phyloP scores from a whole-genome alignment of 176 grass and related monocot species.

The Carex kokanica region DNA sequence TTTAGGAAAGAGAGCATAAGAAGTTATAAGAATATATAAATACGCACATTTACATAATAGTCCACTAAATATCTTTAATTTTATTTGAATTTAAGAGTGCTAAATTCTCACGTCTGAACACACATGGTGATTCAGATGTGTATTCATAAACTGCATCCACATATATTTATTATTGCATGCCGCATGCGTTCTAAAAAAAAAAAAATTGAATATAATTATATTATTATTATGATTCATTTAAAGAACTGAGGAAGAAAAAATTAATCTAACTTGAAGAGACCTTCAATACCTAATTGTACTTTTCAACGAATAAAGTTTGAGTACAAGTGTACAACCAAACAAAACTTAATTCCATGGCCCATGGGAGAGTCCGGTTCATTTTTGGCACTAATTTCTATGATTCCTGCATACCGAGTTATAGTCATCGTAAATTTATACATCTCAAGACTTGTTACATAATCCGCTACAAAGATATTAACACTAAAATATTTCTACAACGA shows the following conservation, averaged over 20 bases:
- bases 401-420: not conserved
- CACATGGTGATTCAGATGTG: no score
- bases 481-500: not conserved
- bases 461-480: not conserved
- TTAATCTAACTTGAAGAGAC: not conserved
- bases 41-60: no score
- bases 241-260: not conserved
- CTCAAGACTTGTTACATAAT: not conserved
- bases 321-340: not conserved
- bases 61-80: not conserved
- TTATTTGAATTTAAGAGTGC: not conserved
- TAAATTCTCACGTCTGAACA: no score
- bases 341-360: not conserved
- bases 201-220: not conserved
- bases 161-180: not conserved
- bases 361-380: not conserved
- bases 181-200: not conserved
- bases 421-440: not conserved
- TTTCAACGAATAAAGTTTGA: not conserved
- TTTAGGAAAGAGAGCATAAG: no score
- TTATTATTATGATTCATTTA: not conserved
- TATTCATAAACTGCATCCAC: not conserved
- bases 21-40: no score
- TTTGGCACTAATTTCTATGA: not conserved
- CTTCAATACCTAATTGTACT: not conserved